Evolutionary conservation across 352 stramenopile genomes (phyloP), one percentile per base, ranked within the genome.

Genomic region (Plasmopara muralis): DNA sequence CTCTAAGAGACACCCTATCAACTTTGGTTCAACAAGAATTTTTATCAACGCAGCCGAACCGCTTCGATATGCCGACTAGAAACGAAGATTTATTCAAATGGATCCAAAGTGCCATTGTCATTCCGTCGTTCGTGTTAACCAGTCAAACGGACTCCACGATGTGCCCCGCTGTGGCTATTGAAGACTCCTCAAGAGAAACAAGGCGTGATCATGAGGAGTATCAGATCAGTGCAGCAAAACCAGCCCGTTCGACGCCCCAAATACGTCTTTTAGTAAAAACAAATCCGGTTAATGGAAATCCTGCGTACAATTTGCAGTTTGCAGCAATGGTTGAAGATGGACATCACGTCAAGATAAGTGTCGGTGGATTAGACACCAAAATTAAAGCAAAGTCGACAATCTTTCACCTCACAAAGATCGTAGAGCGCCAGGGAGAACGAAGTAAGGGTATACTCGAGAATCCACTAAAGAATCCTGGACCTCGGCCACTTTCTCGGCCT

Each of bases 261-360:
- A 61, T 72, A 45, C 60, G 64, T 15, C 43, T 72, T 18, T 53
- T 60, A n/a, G 60, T 72, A 10, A 69, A 69, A 50, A 18, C 55
- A 47, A 63, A 66, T 39, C 14, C 44, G 30, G 20, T 66, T 15
- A 44, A 66, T 50, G 64, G 64, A 10, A 63, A 65, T 37, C 64
- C 64, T 20, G 31, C 35, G 16, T 72, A 72, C 35, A 69, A 68
- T 7, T 44, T 72, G 2, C 49, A 51, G 1, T 69, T 58, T 49
- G 41, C 52, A 31, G 49, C 51, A 44, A 52, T 20, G 18, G 41
- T 64, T 44, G 15, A 60, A 9, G 56, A 66, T 55, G 55, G 60
- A 18, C 64, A 67, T 25, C 44, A 52, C 31, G 48, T 72, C 9
- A 47, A 69, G 16, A 39, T 52, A 0, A 61, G 30, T 48, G 49